Evolutionary conservation across 768 basidiomycete species (phyloP).

Genomic region (Calvatia gigantea): DNA sequence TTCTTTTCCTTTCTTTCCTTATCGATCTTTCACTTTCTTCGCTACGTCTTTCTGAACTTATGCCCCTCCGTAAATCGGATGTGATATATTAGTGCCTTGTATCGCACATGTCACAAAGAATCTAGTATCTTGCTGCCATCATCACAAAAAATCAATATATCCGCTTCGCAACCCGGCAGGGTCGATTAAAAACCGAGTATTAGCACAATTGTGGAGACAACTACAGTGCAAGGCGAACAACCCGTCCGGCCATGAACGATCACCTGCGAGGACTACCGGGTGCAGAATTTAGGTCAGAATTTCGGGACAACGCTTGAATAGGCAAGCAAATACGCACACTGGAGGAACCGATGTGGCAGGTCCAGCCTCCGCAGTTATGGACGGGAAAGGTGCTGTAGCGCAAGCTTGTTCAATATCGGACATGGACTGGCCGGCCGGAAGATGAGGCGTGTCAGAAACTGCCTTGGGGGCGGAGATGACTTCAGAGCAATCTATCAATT

Average conservation of each 20-base stretch:
- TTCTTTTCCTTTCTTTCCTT: background rate
- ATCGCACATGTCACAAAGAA: background rate
- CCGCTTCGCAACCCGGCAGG: background rate
- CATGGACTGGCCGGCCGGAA: constrained; percentile 28
- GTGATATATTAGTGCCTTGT: background rate
- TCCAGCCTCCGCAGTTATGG: background rate
- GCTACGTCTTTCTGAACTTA: background rate
- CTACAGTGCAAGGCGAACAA: background rate
- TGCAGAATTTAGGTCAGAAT: background rate
- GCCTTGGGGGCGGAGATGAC: constrained; percentile 34
- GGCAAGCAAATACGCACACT: background rate
- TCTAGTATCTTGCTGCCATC: background rate
- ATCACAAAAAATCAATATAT: background rate
- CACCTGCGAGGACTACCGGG: background rate
- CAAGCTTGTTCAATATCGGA: constrained; percentile 32
- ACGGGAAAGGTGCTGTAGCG: constrained; percentile 30
- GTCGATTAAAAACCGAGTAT: too few relatives aligned
- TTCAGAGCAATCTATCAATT: constrained; percentile 41
- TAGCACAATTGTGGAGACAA: background rate
- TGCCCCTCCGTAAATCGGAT: background rate
- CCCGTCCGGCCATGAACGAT: background rate
- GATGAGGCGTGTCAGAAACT: constrained; percentile 23
- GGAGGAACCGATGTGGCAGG: constrained; percentile 5
- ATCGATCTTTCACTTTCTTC: too few relatives aligned
- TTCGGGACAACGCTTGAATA: background rate